Evolutionary conservation across 129 eudicot species (phyloP).

Genomic region (Flaveria trinervia): DNA sequence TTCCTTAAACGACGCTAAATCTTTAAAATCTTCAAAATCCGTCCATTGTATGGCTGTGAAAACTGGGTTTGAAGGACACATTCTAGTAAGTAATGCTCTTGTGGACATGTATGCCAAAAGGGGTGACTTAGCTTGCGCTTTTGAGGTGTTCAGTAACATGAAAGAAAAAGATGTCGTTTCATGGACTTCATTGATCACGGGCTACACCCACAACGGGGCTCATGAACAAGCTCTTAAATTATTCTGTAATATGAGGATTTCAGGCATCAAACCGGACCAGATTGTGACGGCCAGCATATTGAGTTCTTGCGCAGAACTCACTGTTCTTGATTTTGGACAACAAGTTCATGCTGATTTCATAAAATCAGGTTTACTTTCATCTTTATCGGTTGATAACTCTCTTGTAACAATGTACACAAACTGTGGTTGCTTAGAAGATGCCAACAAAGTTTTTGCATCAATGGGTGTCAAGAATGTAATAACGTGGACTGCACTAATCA

Average conservation of each 20-base stretch:
- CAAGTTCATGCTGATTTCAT: constrained; percentile 62
- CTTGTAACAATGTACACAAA: constrained; percentile 67
- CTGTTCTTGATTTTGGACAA: constrained; percentile 63
- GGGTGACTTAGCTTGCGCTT: constrained; percentile 46
- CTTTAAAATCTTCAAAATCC: constrained; percentile 47
- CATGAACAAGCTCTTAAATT: constrained; percentile 59
- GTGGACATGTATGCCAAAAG: constrained; percentile 79
- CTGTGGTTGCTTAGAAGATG: constrained; percentile 78
- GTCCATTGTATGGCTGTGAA: constrained; percentile 63
- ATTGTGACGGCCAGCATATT: constrained; percentile 53
- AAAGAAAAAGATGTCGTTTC: constrained; percentile 66
- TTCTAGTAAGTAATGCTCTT: constrained; percentile 66
- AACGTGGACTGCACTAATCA: constrained; percentile 76
- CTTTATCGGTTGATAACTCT: constrained; percentile 66
- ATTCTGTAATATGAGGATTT: constrained; percentile 57
- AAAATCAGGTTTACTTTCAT: constrained; percentile 51
- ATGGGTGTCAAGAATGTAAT: constrained; percentile 59
- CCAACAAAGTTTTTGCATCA: constrained; percentile 49
- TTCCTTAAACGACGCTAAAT: constrained; percentile 32
- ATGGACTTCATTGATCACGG: constrained; percentile 76
- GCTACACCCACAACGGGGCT: constrained; percentile 53
- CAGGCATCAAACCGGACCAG: constrained; percentile 59
- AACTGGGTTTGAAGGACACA: constrained; percentile 52
- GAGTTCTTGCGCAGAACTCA: constrained; percentile 74
- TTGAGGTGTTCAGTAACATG: constrained; percentile 46